Evolutionary conservation across 306 rosid genomes (phyloP), one percentile per base, ranked within the genome.

Genomic region (Cucurbita ficifolia): DNA sequence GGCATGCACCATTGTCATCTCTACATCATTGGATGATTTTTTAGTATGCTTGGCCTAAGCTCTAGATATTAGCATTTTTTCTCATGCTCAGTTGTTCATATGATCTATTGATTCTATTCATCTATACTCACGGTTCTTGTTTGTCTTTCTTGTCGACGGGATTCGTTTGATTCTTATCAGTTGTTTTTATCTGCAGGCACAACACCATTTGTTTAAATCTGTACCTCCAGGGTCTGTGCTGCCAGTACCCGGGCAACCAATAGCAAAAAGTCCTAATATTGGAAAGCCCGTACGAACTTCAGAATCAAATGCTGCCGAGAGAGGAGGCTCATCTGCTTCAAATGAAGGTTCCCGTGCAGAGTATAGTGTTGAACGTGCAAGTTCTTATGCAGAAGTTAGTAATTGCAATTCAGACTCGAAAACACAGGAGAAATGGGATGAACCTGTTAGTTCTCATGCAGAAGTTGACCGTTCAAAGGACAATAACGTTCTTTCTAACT

Each of bases 181-280:
- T 29, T 43, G 42, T 57, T 43, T 24, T 61, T 68, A 62, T 48
- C 81, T 69, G 49, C 87, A 94, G 99, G 87, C 81, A 74, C 92
- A 74, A 36, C 80, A 82, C 29, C 90, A 85, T 45, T 75, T 88
- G 59, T 56, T 33, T 57, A 80, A 81, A 80, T 16, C 86, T 43
- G 84, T 46, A 45, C 89, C 96, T 52, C 63, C 92, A 0, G 75
- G 75, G 77, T 88, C 95, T 43, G 78, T 82, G 46, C 87, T 96
- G 67, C 68, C 88, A 52, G 83, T 75, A 70, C 94, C 86, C n/a
- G 89, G 84, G 86, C 96, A 79, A 81, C 96, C 80, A 43, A 71
- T 88, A 39, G 89, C 83, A 11, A 85, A 79, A 81, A 90, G 87
- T 72, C 52, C 86, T 56, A 88, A 39, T 62, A n/a, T 38, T n/a